Evolutionary conservation across 192 early-diverging fungal genomes (phyloP).

Genomic region (Coemansia sp.): DNA sequence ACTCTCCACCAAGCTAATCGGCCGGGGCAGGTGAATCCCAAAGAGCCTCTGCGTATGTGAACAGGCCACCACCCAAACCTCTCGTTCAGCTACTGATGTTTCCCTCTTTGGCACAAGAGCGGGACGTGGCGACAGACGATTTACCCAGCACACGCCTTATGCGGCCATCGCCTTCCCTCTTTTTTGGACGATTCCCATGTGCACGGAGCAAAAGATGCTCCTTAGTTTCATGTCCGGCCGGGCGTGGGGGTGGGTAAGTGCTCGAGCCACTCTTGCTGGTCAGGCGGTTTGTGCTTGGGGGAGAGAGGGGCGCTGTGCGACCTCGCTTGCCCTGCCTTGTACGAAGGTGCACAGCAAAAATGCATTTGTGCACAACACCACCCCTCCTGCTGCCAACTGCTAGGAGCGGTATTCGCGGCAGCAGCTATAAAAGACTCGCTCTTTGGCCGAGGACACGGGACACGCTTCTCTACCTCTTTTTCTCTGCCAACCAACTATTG

Average conservation of each 20-base stretch:
- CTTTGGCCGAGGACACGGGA: background rate
- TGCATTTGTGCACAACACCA: background rate
- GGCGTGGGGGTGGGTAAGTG: slow-evolving; percentile 5
- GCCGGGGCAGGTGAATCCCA: background rate
- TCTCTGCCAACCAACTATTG: background rate
- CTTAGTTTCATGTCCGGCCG: background rate
- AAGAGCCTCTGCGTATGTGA: background rate
- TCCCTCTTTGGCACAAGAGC: background rate
- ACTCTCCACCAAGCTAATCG: background rate
- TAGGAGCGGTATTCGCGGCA: background rate
- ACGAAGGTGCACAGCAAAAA: background rate
- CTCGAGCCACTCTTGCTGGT: slow-evolving; percentile 2
- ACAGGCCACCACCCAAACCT: background rate
- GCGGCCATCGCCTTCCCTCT: background rate
- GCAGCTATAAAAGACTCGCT: background rate
- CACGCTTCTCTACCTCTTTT: background rate
- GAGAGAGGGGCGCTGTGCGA: background rate
- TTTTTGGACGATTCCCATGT: slow-evolving; percentile 3
- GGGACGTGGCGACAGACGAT: slow-evolving; percentile 1
- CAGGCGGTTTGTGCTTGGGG: background rate
- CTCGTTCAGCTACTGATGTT: background rate
- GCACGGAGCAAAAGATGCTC: background rate
- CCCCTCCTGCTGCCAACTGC: background rate
- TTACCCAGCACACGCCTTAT: background rate
- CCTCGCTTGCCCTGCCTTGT: background rate